Base-by-base conservation (phyloP, 179 eudicot species). In the Pouteria campechiana region DNA sequence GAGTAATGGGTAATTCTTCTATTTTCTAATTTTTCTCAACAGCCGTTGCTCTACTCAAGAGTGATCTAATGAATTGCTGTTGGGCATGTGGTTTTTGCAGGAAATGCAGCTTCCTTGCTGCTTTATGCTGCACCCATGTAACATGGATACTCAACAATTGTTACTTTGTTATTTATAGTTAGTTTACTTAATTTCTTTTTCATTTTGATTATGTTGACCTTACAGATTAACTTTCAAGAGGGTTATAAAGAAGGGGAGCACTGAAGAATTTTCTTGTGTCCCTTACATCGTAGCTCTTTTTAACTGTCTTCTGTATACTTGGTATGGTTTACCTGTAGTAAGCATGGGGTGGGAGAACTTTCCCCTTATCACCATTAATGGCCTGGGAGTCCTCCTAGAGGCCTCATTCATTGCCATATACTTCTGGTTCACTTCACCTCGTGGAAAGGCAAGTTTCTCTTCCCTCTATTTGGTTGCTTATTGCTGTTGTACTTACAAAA, bases 321-420 rank as follows among this genome's bases (percentile, higher is more conserved):
- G 95, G 95, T 84, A 84, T 24, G 87, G 90, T 28, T 67, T 81
- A 63, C 95, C 95, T 22, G 30, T 81, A n/a, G 95, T 81, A 35
- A 77, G 95, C 54, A 25, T 22, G 23, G 30, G 60, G 33, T 84
- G 90, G 95, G 83, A 84, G 57, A 77, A 81, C 55, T 54, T 75
- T 52, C 56, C 71, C 11, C 36, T 84, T 27, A 60, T 70, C 58
- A 65, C 87, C 32, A 52, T 77, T 42, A 80, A 75, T 49, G 73
- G 83, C 46, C 28, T 74, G 10, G 95, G 90, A n/a, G 36, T 77
- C 28, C 48, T 81, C 33, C 57, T 84, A 14, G 90, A 84, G 63
- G 41, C 67, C 43, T 74, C 74, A 20, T 84, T 69, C 66, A 52
- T 84, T 46, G 3, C 58, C 52, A 60, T 78, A 43, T 84, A 72